Evolutionary conservation across 768 basidiomycete genomes (phyloP).

Genomic region (Leccinum ochraceum): DNA sequence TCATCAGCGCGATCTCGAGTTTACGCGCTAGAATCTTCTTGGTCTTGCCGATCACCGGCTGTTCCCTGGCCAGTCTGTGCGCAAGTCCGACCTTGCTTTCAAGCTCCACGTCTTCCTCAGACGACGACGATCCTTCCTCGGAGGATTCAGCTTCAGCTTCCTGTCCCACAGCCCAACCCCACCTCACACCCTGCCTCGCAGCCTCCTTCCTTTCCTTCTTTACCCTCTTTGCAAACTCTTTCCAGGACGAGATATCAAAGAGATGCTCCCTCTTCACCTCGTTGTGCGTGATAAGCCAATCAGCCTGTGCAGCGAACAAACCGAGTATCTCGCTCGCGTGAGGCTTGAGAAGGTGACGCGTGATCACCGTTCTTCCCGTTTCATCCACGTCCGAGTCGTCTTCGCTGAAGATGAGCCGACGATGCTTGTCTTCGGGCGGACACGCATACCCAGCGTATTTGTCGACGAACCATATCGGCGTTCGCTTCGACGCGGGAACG

Average conservation of each 20-base stretch:
- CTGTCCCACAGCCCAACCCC: slow-evolving; percentile 25
- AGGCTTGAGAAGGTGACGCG: slow-evolving; percentile 48
- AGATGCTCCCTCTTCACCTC: slow-evolving; percentile 29
- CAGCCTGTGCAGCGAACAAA: slow-evolving; percentile 54
- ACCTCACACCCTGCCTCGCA: slow-evolving; percentile 19
- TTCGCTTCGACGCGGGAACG: slow-evolving; percentile 39
- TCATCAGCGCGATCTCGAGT: slow-evolving; percentile 18
- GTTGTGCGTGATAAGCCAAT: slow-evolving; percentile 59
- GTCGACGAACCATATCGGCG: slow-evolving; percentile 51
- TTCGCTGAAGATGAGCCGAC: slow-evolving; percentile 39
- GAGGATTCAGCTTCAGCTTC: slow-evolving; percentile 5
- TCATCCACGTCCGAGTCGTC: slow-evolving; percentile 34
- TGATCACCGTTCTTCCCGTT: slow-evolving; percentile 28
- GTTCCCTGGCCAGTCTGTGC: slow-evolving; percentile 15
- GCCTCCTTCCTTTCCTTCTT: slow-evolving; percentile 36
- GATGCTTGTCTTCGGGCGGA: slow-evolving; percentile 27
- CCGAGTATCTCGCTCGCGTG: slow-evolving; percentile 52
- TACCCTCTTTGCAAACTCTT: slow-evolving; percentile 41
- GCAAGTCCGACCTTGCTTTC: not conserved
- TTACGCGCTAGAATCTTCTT: slow-evolving; percentile 19
- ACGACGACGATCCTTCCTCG: slow-evolving; percentile 6
- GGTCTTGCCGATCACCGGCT: slow-evolving; percentile 33
- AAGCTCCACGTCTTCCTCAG: slow-evolving; percentile 10
- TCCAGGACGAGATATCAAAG: slow-evolving; percentile 50
- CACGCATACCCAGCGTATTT: slow-evolving; percentile 38